These are phyloP conservation scores for Sphagnurus paluster DNA, from an alignment of 1,284 basidiomycete genomes.

Conservation along the genomic window DNA sequence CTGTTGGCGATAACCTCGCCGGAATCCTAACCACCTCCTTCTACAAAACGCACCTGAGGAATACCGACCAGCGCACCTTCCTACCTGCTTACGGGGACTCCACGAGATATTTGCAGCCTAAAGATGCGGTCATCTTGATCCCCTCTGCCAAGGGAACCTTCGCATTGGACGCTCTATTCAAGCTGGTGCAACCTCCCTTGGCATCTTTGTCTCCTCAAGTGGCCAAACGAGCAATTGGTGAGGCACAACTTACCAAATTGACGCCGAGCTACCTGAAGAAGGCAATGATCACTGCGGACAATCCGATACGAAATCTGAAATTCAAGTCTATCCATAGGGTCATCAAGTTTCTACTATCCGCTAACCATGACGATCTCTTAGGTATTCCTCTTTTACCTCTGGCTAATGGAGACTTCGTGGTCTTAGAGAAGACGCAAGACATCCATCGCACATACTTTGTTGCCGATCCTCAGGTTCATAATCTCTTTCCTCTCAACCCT, in stretches of 20 bases:
- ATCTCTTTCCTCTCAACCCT: slow-evolving; percentile 11
- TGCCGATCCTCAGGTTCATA: slow-evolving; percentile 16
- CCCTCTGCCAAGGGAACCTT: slow-evolving; percentile 14
- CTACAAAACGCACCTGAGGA: slow-evolving; percentile 24
- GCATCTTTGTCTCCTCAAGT: slow-evolving; percentile 15
- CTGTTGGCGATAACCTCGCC: slow-evolving; percentile 12
- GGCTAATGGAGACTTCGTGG: slow-evolving; percentile 27
- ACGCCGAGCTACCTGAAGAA: slow-evolving; percentile 21
- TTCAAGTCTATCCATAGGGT: slow-evolving; percentile 21
- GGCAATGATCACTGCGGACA: slow-evolving; percentile 16
- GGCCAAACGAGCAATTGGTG: neutral
- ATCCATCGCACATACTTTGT: slow-evolving; percentile 19
- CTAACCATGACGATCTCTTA: slow-evolving; percentile 14
- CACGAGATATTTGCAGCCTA: slow-evolving; percentile 7
- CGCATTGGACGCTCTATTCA: slow-evolving; percentile 11
- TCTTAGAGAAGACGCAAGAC: slow-evolving; percentile 15
- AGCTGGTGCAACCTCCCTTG: slow-evolving; percentile 17
- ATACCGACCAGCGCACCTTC: slow-evolving; percentile 17
- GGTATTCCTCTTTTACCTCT: slow-evolving; percentile 35
- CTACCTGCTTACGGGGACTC: slow-evolving; percentile 3
- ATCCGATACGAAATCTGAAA: slow-evolving; percentile 8
- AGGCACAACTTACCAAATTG: slow-evolving; percentile 13
- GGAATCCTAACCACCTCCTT: slow-evolving; percentile 27
- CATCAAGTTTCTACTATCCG: slow-evolving; percentile 24
- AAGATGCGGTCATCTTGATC: slow-evolving; percentile 19